Evolutionary conservation across 2,329 filamentous ascomycete genomes (phyloP), one percentile per base, ranked within the genome.

Genomic region (Tolypocladium ophioglossoides): DNA sequence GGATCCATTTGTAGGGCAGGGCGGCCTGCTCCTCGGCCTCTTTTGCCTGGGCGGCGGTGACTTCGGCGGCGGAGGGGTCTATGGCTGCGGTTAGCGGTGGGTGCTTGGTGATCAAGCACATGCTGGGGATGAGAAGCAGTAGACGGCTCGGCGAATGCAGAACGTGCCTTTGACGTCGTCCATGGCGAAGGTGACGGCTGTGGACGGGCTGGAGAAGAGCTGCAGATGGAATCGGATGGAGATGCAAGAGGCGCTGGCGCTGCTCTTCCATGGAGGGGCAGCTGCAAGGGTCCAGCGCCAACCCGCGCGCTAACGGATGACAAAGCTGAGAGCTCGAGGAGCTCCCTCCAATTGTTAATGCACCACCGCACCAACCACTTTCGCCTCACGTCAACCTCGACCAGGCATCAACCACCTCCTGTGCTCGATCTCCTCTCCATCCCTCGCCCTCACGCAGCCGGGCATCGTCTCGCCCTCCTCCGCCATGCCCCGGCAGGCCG

Each of bases 1-100:
- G 94, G 12, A 82, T 87, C 94, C 94, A 99, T 75, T 95, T 94
- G 84, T 99, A 99, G 1, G 94, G 94, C 44, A 99, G 84, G 27
- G 86, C 82, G 44, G 85, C 87, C 76, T 99, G 94, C 74, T 99
- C 94, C 63, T 85, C 87, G 54, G 81, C 78, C 74, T 99, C 91
- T 68, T 86, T 85, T 58, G 83, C 85, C 60, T 75, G 77, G 55
- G 79, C 77, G 22, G 80, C 80, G 12, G 78, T 82, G 61, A 78
- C 74, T 59, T 83, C 77, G 58, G 79, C 81, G 56, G 78, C 72
- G 24, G 74, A 77, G 54, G 69, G 74, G 64, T 85, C 81, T 78
- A 62, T 8, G 34, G 24, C 12, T 2, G n/a, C 10, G 24, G 50
- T 56, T 18, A 58, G 55, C 50, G 51, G n/a, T 18, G 16, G n/a